Base-by-base conservation (phyloP, 495 filamentous ascomycete genomes). In the Xylaria sp. region DNA sequence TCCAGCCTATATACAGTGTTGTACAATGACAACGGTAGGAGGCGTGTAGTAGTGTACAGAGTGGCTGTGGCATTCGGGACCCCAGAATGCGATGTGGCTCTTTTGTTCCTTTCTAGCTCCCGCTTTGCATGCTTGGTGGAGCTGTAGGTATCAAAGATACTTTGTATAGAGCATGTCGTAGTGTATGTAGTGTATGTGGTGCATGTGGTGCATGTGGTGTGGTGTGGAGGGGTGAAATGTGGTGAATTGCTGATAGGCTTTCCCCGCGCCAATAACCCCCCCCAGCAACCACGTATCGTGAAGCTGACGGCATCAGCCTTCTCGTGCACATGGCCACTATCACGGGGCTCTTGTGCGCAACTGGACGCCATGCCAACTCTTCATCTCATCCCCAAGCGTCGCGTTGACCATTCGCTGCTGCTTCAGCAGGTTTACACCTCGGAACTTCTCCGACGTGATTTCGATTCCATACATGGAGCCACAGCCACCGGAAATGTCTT, bases 381-480 rank as follows among this genome's bases (percentile, higher is more conserved):
- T 91, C 76, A 93, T 86, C 79, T 92, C 84, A 53, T 93, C 88
- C n/a, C 82, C 84, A 43, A 94, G 82, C 58, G 88, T 83, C 11
- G 86, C 80, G 77, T 93, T 92, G 44, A 94, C 91, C 68, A 93
- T 76, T 58, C 90, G 83, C 75, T 94, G 92, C 77, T 93, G 91
- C 82, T 89, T 90, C 73, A 94, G 83, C 80, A 92, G 86, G 68
- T 82, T 83, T 72, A 88, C 65, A 37, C 91, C 92, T 61, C 86
- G 82, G 78, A 94, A 94, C 80, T 82, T 86, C 62, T 85, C 82
- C 24, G 89, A 90, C 64, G 84, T 80, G 72, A 93, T 88, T 71
- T 93, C 90, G 71, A 94, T 88, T 67, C 85, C 88, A 80, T 93
- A 94, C 92, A 94, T 93, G 68, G 87, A 89, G 57, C 92, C 92